These are phyloP conservation scores for Fagopyrum tataricum DNA, from an alignment of 148 eudicot species.

Conservation along the genomic window DNA sequence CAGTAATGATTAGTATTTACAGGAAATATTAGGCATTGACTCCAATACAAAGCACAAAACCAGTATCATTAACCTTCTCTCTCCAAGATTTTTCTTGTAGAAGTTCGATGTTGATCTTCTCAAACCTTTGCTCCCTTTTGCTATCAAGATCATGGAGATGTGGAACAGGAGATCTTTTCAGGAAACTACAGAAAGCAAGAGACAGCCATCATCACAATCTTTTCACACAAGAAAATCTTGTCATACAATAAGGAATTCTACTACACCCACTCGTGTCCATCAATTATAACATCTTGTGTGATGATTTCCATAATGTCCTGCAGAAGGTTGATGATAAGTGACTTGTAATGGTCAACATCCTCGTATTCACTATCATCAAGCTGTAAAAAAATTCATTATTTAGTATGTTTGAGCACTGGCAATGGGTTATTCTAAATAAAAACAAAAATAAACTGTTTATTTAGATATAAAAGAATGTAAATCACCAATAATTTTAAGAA, in stretches of 20 bases:
- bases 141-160: constrained; percentile 23
- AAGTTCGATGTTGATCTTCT: constrained; percentile 50
- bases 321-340: constrained; percentile 72
- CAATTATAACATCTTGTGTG: constrained; percentile 64
- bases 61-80: constrained; percentile 54
- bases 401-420: neutral
- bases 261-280: constrained; percentile 55
- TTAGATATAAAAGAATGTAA: constrained; percentile 1
- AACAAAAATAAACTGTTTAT: neutral
- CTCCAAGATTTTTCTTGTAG: constrained; percentile 51
- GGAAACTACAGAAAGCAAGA: constrained; percentile 28
- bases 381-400: constrained; percentile 25
- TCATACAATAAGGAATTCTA: neutral
- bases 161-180: constrained; percentile 32
- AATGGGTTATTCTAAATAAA: neutral
- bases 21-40: neutral
- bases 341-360: constrained; percentile 46
- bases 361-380: constrained; percentile 46
- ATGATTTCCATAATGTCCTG: constrained; percentile 94
- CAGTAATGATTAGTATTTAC: neutral
- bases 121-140: constrained; percentile 67
- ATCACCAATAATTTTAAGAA: constrained; percentile 73
- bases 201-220: neutral
- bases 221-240: neutral
- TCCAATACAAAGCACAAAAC: neutral